Evolutionary conservation across 2,329 filamentous ascomycete genomes (phyloP).

Genomic region (Hysterium pulicare): DNA sequence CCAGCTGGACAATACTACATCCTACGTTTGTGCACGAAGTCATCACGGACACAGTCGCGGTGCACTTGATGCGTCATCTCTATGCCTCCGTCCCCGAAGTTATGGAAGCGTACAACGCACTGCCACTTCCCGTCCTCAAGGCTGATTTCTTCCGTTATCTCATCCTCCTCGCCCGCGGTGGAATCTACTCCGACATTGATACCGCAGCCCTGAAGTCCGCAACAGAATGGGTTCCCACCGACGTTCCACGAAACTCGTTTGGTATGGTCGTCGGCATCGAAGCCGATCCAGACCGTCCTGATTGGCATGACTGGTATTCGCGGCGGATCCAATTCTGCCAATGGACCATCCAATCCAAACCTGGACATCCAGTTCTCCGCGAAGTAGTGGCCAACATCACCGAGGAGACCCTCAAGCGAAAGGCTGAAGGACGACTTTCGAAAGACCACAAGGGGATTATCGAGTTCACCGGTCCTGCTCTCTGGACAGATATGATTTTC

Average conservation of each 20-base stretch:
- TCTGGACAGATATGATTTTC: conserved; percentile 94
- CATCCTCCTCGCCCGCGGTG: conserved; percentile 70
- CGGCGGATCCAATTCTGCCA: conserved; percentile 97
- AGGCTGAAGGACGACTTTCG: conserved; percentile 63
- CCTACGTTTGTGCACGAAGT: conserved; percentile 95
- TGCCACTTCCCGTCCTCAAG: conserved; percentile 54
- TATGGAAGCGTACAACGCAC: conserved; percentile 47
- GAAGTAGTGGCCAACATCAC: conserved; percentile 87
- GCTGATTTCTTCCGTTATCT: conserved; percentile 67
- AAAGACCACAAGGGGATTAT: conserved; percentile 73
- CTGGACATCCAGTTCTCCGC: conserved; percentile 85
- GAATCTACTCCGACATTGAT: conserved; percentile 80
- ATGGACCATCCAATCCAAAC: conserved; percentile 96
- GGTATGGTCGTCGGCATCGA: conserved; percentile 93
- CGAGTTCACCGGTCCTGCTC: conserved; percentile 88
- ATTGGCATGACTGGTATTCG: conserved; percentile 96
- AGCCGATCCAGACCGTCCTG: conserved; percentile 85
- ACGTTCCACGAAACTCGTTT: conserved; percentile 71
- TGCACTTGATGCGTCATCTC: conserved; percentile 77
- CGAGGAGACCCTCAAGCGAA: conserved; percentile 71
- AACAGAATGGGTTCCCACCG: conserved; percentile 78
- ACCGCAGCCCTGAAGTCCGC: conserved; percentile 81
- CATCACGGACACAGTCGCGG: conserved; percentile 84
- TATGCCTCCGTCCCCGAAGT: conserved; percentile 66
- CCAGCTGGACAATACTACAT: conserved; percentile 83